Conservation (phyloP, 2,329 filamentous ascomycete genomes). For the Monilinia fructicola region DNA sequence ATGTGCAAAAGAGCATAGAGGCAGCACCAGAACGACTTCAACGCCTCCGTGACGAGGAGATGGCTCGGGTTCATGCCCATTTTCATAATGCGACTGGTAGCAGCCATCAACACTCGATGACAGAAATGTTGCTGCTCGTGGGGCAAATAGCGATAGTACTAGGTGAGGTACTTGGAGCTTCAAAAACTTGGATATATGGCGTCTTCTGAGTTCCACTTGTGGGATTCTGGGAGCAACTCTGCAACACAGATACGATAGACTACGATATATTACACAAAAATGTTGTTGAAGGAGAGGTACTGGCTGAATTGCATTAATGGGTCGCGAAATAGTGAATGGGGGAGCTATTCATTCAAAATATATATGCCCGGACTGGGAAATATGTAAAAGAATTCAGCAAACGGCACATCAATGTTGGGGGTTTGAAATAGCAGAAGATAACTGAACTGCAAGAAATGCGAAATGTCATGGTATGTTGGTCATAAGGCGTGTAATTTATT, state of each 20-base stretch:
- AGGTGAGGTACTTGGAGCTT: background rate
- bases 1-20: background rate
- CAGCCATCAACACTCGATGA: background rate
- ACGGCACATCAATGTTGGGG: background rate
- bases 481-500: accelerated
- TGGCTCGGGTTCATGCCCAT: background rate
- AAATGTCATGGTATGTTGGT: background rate
- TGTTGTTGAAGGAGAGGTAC: background rate
- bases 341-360: too few species aligned
- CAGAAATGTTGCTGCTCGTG: background rate
- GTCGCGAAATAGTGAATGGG: too few species aligned
- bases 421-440: background rate
- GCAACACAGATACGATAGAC: background rate
- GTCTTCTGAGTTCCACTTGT: background rate
- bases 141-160: too few species aligned
- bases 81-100: background rate
- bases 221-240: background rate
- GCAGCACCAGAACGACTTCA: background rate
- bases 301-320: too few species aligned
- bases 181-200: background rate
- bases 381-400: background rate
- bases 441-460: too few species aligned
- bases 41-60: background rate
- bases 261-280: background rate
- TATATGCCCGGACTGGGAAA: background rate